Evolutionary conservation across 2,329 filamentous ascomycete species (phyloP).

Genomic region (Cryphonectria japonica): DNA sequence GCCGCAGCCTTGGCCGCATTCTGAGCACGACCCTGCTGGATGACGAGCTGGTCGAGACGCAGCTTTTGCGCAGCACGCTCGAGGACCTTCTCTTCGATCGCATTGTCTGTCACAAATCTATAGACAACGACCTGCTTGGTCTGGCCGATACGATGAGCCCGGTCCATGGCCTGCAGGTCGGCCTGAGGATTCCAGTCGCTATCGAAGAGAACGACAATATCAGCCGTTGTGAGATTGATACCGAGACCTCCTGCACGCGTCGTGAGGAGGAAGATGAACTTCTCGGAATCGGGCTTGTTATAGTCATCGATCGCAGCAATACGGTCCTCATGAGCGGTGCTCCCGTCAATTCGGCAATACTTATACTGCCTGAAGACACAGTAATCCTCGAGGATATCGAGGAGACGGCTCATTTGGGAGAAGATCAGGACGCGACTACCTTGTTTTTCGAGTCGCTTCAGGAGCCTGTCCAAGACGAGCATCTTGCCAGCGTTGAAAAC

Average conservation of each 20-base stretch:
- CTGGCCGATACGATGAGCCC: constrained; percentile 96
- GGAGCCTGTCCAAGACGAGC: constrained; percentile 91
- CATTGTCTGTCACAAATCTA: constrained; percentile 95
- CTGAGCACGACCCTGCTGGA: constrained; percentile 94
- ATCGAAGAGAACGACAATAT: constrained; percentile 95
- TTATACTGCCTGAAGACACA: constrained; percentile 94
- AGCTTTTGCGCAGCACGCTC: constrained; percentile 96
- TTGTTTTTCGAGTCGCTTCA: constrained; percentile 80
- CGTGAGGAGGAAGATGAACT: constrained; percentile 94
- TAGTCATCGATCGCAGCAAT: constrained; percentile 98
- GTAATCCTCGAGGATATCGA: constrained; percentile 98
- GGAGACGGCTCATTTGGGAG: constrained; percentile 96
- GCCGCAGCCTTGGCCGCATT: constrained; percentile 87
- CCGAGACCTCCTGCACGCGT: constrained; percentile 94
- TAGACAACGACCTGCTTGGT: constrained; percentile 98
- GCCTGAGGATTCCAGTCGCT: constrained; percentile 99
- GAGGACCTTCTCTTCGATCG: constrained; percentile 97
- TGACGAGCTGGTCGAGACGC: constrained; percentile 93
- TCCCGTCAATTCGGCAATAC: constrained; percentile 96
- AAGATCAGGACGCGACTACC: constrained; percentile 98
- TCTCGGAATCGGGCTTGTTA: constrained; percentile 93
- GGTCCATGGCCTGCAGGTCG: constrained; percentile 98
- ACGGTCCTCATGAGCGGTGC: constrained; percentile 95
- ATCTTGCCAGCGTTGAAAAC: constrained; percentile 95
- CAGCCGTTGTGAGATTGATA: constrained; percentile 93